These are phyloP conservation scores for Lachnellula hyalina DNA, from an alignment of 2,329 filamentous ascomycete genomes.

Conservation along the genomic window DNA sequence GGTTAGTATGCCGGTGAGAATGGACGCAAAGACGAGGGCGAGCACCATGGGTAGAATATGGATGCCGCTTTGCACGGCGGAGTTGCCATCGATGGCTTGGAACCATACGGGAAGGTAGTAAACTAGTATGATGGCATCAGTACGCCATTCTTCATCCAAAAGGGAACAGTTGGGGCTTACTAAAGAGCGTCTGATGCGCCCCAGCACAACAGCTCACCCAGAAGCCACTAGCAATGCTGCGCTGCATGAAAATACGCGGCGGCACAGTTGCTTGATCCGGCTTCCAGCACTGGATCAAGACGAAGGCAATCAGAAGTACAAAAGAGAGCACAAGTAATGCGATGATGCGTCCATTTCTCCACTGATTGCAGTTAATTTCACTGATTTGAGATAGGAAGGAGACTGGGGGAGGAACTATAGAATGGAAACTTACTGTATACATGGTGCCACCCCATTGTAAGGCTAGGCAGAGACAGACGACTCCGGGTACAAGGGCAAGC, in stretches of 20 bases:
- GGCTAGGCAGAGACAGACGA: slow-evolving; percentile 38
- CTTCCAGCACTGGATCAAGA: slow-evolving; percentile 31
- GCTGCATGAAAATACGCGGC: slow-evolving; percentile 32
- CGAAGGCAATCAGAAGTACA: slow-evolving; percentile 26
- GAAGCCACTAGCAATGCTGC: slow-evolving; percentile 29
- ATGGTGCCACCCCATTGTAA: slow-evolving; percentile 41
- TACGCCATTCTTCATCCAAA: slow-evolving; percentile 29
- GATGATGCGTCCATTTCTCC: slow-evolving; percentile 26
- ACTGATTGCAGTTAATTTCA: slow-evolving; percentile 8
- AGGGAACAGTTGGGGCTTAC: background rate
- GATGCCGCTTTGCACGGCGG: slow-evolving; percentile 4
- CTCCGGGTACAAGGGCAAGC: slow-evolving; percentile 36
- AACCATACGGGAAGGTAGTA: slow-evolving; percentile 18
- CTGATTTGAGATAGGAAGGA: background rate
- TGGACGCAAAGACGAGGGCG: slow-evolving; percentile 21
- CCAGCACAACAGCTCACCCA: slow-evolving; percentile 8
- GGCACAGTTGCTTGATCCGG: slow-evolving; percentile 34
- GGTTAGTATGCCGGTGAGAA: slow-evolving; percentile 23
- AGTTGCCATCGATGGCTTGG: slow-evolving; percentile 10
- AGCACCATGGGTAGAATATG: slow-evolving; percentile 6
- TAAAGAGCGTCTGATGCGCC: slow-evolving; percentile 1
- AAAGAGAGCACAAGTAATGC: slow-evolving; percentile 29
- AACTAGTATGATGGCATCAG: slow-evolving; percentile 34
- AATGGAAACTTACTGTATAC: slow-evolving; percentile 11
- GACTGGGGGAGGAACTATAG: background rate